Base-by-base conservation (phyloP, 73 alveolate species). In the Tetrahymena elliotti region DNA sequence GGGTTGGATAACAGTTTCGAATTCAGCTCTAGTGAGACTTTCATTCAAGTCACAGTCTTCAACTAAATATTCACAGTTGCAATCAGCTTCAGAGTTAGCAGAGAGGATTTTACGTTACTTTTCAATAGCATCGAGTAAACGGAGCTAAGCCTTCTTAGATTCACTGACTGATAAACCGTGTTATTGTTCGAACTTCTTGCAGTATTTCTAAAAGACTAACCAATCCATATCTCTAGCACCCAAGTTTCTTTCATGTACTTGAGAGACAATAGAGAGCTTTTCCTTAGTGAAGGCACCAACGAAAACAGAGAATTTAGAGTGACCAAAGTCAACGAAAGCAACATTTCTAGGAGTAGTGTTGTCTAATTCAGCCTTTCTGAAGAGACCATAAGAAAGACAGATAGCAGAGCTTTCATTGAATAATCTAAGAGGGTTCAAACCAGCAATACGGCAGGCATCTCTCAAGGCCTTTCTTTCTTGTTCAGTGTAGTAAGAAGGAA, bases 401-500 rank as follows among this genome's bases (percentile, higher is more conserved):
- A 98, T 98, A 35, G 99, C 99, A 16, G 99, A 98, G 36, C 99
- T 98, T 94, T 99, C 99, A 96, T 99, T 99, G 93, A 99, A 96
- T 47, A 99, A 93, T 95, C 99, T 98, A 24, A 98, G 94, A 47
- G 99, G 97, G 38, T 98, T 97, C 83, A 99, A 93, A 7, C 97
- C 99, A 20, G 99, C 99, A 33, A 99, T 97, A 35, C 95, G 96
- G 93, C 98, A 84, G 0, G 99, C 99, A 95, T 99, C 99, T 68
- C 97, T 93, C 88, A 99, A 96, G 38, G 99, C 98, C 96, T 98
- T 98, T 98, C 99, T 97, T 95, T 99, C 99, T 84, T 96, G 96
- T 83, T 96, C 98, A 35, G 99, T 96, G 93, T 94, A 98, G 95
- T 99, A 99, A 37, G 99, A 96, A 11, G 99, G 99, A 27, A 98